Evolutionary conservation across 805 yeast species (phyloP), one percentile per base, ranked within the genome.

Genomic region (Teunomyces tritomae): DNA sequence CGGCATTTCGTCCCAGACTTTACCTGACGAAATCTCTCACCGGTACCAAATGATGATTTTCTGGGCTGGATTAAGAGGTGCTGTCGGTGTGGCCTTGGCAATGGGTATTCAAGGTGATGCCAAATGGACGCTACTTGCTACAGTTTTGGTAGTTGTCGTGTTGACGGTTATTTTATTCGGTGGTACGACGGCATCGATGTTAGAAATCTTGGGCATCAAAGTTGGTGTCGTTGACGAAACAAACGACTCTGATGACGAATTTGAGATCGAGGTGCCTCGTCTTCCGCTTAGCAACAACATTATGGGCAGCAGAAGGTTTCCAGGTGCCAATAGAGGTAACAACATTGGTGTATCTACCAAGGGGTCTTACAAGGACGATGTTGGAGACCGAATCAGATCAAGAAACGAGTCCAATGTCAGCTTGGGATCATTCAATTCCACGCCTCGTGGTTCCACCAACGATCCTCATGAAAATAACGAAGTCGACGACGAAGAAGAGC

Each of bases 11-110:
- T 57, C 68, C 5, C 68, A 62, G 59, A 58, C 76, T 2, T 69
- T 78, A 8, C 86, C 87, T 1, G 97, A 90, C 58, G 98, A 92
- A 68, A 90, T 94, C 52, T 94, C 96, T 24, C 92, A 89, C 59
- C 89, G 86, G 51, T 94, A 94, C 67, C 99, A 94, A 70, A 89
- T 90, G 88, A 94, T 94, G 99, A 89, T 92, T 44, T 94, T 94
- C 65, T 94, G 99, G 99, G 99, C 99, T 2, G 99, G 99, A 3
- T 74, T 94, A 48, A 78, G 99, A 62, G 99, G 99, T 50, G 99
- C 99, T 0, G 99, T 94, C 30, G 99, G 99, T 54, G 99, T 94
- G 4, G 99, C 99, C 0, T 78, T 94, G 59, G 99, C 99, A 0
- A 89, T 95, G 83, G 99, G 99, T 10, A 73, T 94, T 35, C 96